Percentiles rank a stretch among this genome's conserved stretches.
Conservation (phyloP, 2,329 filamentous ascomycete species). For the Exophiala dermatitidis region DNA sequence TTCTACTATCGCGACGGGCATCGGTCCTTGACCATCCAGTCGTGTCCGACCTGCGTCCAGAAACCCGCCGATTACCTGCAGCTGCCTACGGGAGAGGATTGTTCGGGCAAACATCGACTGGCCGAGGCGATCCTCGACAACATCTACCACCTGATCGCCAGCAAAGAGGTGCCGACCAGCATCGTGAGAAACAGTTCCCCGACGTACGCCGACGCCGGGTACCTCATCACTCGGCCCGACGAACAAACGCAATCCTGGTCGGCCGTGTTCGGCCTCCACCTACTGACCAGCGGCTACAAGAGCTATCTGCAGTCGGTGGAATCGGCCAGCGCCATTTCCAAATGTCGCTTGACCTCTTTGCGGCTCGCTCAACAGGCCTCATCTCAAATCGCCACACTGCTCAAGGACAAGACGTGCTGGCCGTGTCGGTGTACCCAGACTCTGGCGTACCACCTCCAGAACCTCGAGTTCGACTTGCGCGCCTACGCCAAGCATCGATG, state of each 20-base stretch:
- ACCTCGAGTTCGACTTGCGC: constrained; percentile 24
- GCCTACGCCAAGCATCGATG: constrained; percentile 24
- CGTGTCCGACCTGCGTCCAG: constrained; percentile 16
- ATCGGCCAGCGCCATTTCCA: constrained; percentile 9
- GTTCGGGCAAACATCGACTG: constrained; percentile 1
- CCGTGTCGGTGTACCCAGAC: constrained; percentile 29
- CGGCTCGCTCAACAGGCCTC: constrained; percentile 27
- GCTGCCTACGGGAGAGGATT: background rate
- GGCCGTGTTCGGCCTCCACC: constrained; percentile 22
- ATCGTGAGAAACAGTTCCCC: constrained; percentile 21
- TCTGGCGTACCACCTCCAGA: constrained; percentile 27
- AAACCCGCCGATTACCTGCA: constrained; percentile 19
- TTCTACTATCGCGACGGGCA: constrained; percentile 12
- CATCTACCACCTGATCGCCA: constrained; percentile 22
- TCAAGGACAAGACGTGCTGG: constrained; percentile 26
- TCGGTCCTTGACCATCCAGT: background rate
- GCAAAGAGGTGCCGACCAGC: constrained; percentile 4
- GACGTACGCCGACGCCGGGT: constrained; percentile 24
- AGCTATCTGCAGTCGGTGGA: constrained; percentile 18
- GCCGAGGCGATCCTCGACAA: constrained; percentile 23
- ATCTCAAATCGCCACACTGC: constrained; percentile 17
- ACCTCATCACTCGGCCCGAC: constrained; percentile 18
- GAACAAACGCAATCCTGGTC: constrained; percentile 17
- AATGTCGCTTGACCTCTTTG: constrained; percentile 26
- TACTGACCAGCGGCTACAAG: constrained; percentile 25